These are phyloP conservation scores for Glonium stellatum DNA, from an alignment of 495 filamentous ascomycete genomes.

Conservation along the genomic window DNA sequence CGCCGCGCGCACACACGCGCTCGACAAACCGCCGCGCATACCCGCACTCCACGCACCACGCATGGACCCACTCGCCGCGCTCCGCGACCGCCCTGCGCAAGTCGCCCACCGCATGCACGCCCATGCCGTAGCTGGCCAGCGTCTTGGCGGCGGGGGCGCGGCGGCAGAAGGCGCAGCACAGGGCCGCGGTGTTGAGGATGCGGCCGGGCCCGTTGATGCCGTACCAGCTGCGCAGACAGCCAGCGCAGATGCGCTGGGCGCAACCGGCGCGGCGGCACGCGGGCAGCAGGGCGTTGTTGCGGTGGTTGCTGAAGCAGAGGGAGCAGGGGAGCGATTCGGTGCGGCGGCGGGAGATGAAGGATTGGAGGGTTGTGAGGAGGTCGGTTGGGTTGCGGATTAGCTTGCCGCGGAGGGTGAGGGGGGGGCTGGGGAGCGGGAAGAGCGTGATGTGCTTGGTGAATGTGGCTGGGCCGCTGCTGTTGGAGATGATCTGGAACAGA, in stretches of 20 bases:
- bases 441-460: slow-evolving; percentile 36
- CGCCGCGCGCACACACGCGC: slow-evolving; percentile 35
- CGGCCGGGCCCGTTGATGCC: slow-evolving; percentile 31
- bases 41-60: slow-evolving; percentile 38
- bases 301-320: slow-evolving; percentile 37
- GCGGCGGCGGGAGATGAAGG: slow-evolving; percentile 33
- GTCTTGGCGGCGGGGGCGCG: slow-evolving; percentile 33
- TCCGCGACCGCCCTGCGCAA: slow-evolving; percentile 31
- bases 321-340: slow-evolving; percentile 35
- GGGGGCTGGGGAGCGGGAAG: slow-evolving; percentile 27
- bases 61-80: slow-evolving; percentile 38
- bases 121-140: slow-evolving; percentile 25
- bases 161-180: slow-evolving; percentile 42
- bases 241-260: slow-evolving; percentile 26
- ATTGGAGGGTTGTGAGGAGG: slow-evolving; percentile 32
- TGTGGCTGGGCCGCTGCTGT: slow-evolving; percentile 20
- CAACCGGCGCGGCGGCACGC: slow-evolving; percentile 32
- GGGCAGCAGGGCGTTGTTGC: slow-evolving; percentile 21
- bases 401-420: slow-evolving; percentile 36
- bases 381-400: slow-evolving; percentile 35
- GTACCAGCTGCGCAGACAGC: slow-evolving; percentile 27
- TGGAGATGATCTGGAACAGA: slow-evolving; percentile 37
- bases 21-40: slow-evolving; percentile 33
- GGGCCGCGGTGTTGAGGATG: slow-evolving; percentile 40
- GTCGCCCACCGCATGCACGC: slow-evolving; percentile 23